A percentile compares a stretch with the other conserved stretches of the same genome.
Conservation (phyloP, 2,329 filamentous ascomycete genomes). For the Xylogone sp. region DNA sequence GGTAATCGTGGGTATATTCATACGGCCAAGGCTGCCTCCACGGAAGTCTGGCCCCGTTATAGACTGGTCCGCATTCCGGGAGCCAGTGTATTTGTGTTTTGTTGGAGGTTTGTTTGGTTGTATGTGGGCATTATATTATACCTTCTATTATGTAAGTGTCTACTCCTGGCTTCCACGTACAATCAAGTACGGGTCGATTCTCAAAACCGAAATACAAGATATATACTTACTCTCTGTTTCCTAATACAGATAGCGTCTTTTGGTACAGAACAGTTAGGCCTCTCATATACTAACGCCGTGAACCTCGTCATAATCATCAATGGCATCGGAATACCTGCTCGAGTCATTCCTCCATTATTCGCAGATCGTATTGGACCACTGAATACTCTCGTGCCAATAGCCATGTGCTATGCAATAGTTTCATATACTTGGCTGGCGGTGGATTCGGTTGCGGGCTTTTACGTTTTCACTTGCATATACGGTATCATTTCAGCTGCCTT, state of each 20-base stretch:
- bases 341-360: constrained; percentile 41
- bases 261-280: constrained; percentile 33
- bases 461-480: constrained; percentile 43
- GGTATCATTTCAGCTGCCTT: constrained; percentile 43
- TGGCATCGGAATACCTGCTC: constrained; percentile 43
- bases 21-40: constrained; percentile 34
- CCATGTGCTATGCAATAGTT: constrained; percentile 22
- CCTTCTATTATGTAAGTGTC: constrained; percentile 15
- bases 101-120: constrained; percentile 31
- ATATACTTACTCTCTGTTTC: constrained; percentile 1
- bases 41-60: constrained; percentile 35
- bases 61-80: constrained; percentile 39
- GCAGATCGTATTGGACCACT: constrained; percentile 46
- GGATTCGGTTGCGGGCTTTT: constrained; percentile 33
- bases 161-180: background rate
- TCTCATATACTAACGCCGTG: constrained; percentile 37
- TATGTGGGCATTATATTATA: constrained; percentile 12
- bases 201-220: background rate
- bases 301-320: constrained; percentile 50
- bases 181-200: background rate
- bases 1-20: constrained; percentile 29
- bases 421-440: constrained; percentile 45
- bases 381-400: constrained; percentile 43
- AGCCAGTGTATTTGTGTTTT: constrained; percentile 39
- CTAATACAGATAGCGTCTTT: constrained; percentile 19